Percentiles rank a stretch among this genome's conserved stretches.
phyloP scores from a whole-genome alignment of 805 yeast species.

The Yarrowia sp. region DNA sequence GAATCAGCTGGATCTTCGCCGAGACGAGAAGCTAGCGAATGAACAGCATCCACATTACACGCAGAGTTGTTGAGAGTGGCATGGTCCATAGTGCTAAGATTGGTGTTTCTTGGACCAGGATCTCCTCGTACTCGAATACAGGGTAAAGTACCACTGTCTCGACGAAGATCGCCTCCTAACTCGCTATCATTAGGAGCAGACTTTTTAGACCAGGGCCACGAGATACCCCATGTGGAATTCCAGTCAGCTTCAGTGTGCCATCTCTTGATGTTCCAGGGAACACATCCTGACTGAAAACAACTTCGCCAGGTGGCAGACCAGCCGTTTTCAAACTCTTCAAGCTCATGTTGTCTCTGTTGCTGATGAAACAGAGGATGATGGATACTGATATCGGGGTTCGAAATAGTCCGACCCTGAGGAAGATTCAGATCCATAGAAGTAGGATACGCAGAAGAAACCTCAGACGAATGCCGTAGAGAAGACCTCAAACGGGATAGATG shows the following conservation, averaged over 20 bases:
- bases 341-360: constrained; percentile 14
- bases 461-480: neutral
- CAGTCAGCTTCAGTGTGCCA: constrained; percentile 21
- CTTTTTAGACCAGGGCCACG: constrained; percentile 11
- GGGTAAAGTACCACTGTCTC: neutral
- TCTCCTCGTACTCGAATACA: constrained; percentile 11
- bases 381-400: neutral
- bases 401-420: neutral
- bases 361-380: constrained; percentile 8
- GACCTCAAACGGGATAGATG: neutral
- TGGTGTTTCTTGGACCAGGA: neutral
- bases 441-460: neutral
- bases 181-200: neutral
- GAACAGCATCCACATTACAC: neutral
- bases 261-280: constrained; percentile 2
- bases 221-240: constrained; percentile 4
- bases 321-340: neutral
- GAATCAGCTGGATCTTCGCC: neutral
- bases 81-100: constrained; percentile 1
- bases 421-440: constrained; percentile 4
- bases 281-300: neutral
- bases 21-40: neutral
- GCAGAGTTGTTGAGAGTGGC: neutral
- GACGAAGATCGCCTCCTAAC: neutral
- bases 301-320: neutral